Base-by-base conservation (phyloP, 2,329 filamentous ascomycete genomes). In the Cladosporium sp. region DNA sequence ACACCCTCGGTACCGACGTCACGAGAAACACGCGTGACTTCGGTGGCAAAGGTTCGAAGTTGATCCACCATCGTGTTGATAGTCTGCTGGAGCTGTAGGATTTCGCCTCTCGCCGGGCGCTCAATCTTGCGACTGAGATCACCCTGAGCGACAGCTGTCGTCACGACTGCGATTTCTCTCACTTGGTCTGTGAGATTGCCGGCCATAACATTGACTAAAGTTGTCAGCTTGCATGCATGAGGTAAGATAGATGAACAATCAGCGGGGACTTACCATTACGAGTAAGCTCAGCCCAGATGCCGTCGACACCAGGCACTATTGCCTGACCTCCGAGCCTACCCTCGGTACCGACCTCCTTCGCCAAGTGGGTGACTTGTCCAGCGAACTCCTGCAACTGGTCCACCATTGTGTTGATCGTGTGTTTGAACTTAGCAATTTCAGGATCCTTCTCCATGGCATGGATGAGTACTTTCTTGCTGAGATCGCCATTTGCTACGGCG, bases 371-470 rank as follows among this genome's bases (percentile, higher is more conserved):
- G 63, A 97, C 92, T 73, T 97, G 91, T 69, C 88, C 94, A 57
- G 92, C 92, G 69, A 97, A 97, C 53, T 94, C 88, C 67, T 96
- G 91, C 53, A 97, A 78, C 70, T 96, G 92, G 66, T 97, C 92
- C 82, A 97, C 95, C 92, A 97, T 97, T 59, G 88, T 94, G 69
- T 97, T 97, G 74, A 97, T 97, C 55, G 92, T 96, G 62, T 89
- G 85, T 73, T 97, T 97, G 77, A 97, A 97, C 8, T 89, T 91
- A 22, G 90, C 93, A 64, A 97, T 97, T 77, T 97, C 92, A 22
- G 91, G 90, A 76, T 97, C 92, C 85, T 96, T 93, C 73, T 97
- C 92, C 58, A 94, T 85, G 3, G 88, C 87, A 67, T 96, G 93
- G 68, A 97, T 94, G 63, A 92, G 83, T 56, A 96, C 92, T 72